Base-by-base conservation (phyloP, 1,284 basidiomycete genomes). In the Earliella scabrosa region DNA sequence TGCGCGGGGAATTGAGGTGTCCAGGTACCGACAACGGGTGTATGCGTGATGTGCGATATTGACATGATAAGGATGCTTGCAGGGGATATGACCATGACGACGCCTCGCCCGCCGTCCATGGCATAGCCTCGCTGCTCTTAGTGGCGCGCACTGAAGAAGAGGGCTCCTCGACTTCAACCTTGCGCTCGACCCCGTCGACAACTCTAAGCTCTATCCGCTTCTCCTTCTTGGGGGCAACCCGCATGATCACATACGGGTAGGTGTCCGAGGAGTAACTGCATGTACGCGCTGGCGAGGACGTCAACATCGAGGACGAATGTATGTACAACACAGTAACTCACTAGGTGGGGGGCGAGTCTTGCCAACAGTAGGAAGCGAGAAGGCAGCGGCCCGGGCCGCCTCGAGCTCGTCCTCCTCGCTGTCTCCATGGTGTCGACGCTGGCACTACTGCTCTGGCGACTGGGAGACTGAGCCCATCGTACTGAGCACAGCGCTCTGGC, bases 181-280 rank as follows among this genome's bases (percentile, higher is more conserved):
- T 77, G 47, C 70, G 70, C 65, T 79, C 74, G 56, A 76, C 71
- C 41, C 86, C 87, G 56, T 87, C 78, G 44, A 87, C 74, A 38
- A 86, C 47, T 26, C 61, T 69, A 7, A 66, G 68, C 66, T 76
- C 75, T n/a, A 76, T 75, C 57, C 77, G 79, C 66, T 77, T 81
- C 72, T 85, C 82, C 68, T 77, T 85, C 71, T 77, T 77, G 24
- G 73, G 69, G n/a, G 80, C 80, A 38, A 80, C 72, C 56, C 76
- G 78, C 83, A 89, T 85, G 57, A 82, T 74, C 6, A 84, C 82
- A 60, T 88, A 89, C 1, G 85, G 87, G 66, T 78, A 78, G 50
- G 85, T 71, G 60, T 86, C 83, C 61, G 88, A 87, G 14, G 63
- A 57, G 63, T 88, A 88, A 1, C 86, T 88, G 85, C 85, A 87